A percentile compares a stretch with the other conserved stretches of the same genome.
phyloP scores from a whole-genome alignment of 352 stramenopile genomes.

The Saprolegnia diclina region DNA sequence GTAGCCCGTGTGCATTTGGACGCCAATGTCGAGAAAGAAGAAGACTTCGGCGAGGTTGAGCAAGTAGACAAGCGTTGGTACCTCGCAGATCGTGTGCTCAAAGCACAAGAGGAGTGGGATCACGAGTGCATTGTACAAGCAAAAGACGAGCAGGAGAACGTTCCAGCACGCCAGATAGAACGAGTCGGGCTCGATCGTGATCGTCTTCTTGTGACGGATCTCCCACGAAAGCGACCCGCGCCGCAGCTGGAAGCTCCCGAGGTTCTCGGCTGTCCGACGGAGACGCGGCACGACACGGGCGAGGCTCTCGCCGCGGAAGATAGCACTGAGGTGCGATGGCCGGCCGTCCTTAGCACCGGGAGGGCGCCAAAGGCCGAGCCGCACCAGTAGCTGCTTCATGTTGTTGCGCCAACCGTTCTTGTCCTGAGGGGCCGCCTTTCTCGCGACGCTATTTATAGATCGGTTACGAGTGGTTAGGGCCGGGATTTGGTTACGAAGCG shows the following conservation, averaged over 20 bases:
- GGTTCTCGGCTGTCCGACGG: background rate
- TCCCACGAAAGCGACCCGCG: constrained; percentile 25
- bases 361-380: background rate
- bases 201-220: constrained; percentile 13
- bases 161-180: constrained; percentile 14
- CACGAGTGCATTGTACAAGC: constrained; percentile 14
- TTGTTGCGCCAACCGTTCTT: background rate
- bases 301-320: background rate
- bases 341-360: background rate
- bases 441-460: background rate
- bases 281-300: background rate
- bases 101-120: constrained; percentile 21
- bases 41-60: constrained; percentile 54
- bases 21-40: constrained; percentile 58
- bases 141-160: constrained; percentile 2
- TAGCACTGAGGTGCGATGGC: background rate
- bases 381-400: background rate
- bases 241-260: constrained; percentile 19
- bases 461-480: background rate
- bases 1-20: constrained; percentile 68
- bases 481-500: no score
- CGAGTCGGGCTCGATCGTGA: constrained; percentile 23
- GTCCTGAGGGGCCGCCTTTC: background rate
- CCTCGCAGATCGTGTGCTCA: constrained; percentile 14
- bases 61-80: constrained; percentile 19